A percentile compares a stretch with the other conserved stretches of the same genome.
Conservation (phyloP, 2,329 filamentous ascomycete genomes). For the Ophiostoma sp. region DNA sequence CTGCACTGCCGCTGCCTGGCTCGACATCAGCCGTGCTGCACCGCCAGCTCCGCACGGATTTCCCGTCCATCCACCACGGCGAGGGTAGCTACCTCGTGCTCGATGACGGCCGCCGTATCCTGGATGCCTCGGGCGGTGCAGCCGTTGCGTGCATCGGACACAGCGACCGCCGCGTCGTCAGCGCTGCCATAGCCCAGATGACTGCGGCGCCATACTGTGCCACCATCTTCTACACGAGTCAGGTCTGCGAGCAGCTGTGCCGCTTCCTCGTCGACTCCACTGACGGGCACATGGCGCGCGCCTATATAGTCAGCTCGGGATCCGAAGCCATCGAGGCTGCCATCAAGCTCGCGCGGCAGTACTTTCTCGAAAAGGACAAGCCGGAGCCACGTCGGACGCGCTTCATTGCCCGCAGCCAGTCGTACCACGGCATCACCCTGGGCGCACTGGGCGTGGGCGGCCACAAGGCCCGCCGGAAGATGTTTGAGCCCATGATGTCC, state of each 20-base stretch:
- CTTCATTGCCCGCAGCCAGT: slow-evolving; percentile 63
- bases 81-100: slow-evolving; percentile 39
- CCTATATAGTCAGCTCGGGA: slow-evolving; percentile 40
- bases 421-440: slow-evolving; percentile 68
- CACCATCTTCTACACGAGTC: slow-evolving; percentile 41
- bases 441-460: slow-evolving; percentile 62
- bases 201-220: slow-evolving; percentile 40
- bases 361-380: slow-evolving; percentile 52
- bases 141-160: slow-evolving; percentile 46
- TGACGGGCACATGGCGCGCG: slow-evolving; percentile 36
- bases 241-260: slow-evolving; percentile 39
- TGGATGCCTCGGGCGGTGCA: slow-evolving; percentile 45
- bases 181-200: slow-evolving; percentile 40
- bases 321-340: slow-evolving; percentile 63
- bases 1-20: neutral
- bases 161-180: slow-evolving; percentile 38
- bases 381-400: slow-evolving; percentile 52
- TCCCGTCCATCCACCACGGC: slow-evolving; percentile 34
- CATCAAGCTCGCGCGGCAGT: slow-evolving; percentile 60
- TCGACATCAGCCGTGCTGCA: slow-evolving; percentile 38
- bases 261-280: slow-evolving; percentile 37
- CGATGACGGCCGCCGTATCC: slow-evolving; percentile 38
- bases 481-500: slow-evolving; percentile 59
- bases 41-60: slow-evolving; percentile 35
- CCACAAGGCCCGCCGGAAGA: slow-evolving; percentile 53